Evolutionary conservation across 1,139 yeast genomes (phyloP), one percentile per base, ranked within the genome.

Genomic region (Nakaseomyces delphensis): DNA sequence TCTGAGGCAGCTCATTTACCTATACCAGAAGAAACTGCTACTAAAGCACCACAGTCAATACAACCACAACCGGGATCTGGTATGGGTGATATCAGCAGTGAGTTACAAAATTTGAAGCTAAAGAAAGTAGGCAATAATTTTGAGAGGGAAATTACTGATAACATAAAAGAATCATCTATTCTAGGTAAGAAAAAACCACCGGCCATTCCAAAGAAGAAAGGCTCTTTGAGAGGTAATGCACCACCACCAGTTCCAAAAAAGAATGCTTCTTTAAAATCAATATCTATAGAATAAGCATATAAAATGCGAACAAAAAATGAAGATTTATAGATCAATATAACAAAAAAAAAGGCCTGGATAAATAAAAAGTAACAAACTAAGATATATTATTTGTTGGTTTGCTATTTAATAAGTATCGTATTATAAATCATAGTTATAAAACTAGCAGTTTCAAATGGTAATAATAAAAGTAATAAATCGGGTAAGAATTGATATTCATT

Each of bases 201-300:
- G 14, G 48, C 15, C 8, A 28, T 42, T 3, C 44, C 44, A 4
- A 23, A 23, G 24, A 44, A 42, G 42, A 44, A 44, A 16, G 39
- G 30, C 13, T 14, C 36, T 2, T 14, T 39, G 24, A 39, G 32
- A 21, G 38, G 41, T 24, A 40, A 32, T 3, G 7, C 28, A 15
- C 36, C 36, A 14, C 41, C 41, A 13, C 37, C 38, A 6, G 35
- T 62, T 19, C 55, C 58, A n/a, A 44, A 36, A 19, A 52, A 53
- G 40, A 45, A 47, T 11, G 36, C 39, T 9, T 37, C 48, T 4
- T 37, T 51, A 21, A 42, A 25, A 20, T n/a, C 27, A 11, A 15
- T 33, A 6, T 18, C 18, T n/a, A 19, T 23, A 6, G 35, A 31
- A 8, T 18, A 31, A 31, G 9, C 2, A 8, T 15, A 15, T n/a